Conservation (phyloP, 2,329 filamentous ascomycete genomes). For the Fusarium sp. region DNA sequence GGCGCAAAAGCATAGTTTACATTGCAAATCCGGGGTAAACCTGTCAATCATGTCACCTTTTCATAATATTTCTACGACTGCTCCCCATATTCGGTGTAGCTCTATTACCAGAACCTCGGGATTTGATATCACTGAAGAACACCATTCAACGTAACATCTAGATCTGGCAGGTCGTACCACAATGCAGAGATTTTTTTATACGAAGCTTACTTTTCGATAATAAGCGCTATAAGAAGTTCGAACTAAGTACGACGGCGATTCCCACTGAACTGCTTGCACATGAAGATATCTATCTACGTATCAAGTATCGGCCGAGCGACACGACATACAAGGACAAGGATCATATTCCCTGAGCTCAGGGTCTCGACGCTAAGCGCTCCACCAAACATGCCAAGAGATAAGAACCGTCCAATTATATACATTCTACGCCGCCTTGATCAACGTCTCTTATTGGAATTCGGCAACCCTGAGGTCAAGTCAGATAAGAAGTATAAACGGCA, state of each 20-base stretch:
- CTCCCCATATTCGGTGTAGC: background rate
- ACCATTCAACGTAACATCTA: background rate
- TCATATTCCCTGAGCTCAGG: conserved; percentile 21
- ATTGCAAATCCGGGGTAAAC: conserved; percentile 31
- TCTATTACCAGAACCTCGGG: background rate
- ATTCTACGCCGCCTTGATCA: conserved; percentile 31
- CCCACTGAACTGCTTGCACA: background rate
- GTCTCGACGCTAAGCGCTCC: conserved; percentile 37
- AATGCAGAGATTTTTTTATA: background rate
- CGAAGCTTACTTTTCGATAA: background rate
- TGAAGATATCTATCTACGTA: conserved; percentile 1
- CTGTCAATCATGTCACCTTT: conserved; percentile 10
- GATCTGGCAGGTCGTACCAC: background rate
- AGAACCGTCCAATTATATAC: conserved; percentile 46
- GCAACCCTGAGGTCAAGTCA: conserved; percentile 14
- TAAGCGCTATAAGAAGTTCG: background rate
- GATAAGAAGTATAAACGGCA: conserved; percentile 39
- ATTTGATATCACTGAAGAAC: background rate
- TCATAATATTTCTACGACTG: background rate
- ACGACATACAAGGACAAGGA: conserved; percentile 28
- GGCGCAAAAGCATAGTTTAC: conserved; percentile 42
- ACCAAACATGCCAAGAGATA: conserved; percentile 48
- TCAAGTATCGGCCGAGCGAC: conserved; percentile 22
- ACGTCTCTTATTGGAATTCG: conserved; percentile 27
- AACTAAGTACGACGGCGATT: background rate